Percentiles rank a stretch among this genome's conserved stretches.
These are phyloP conservation scores for Hyaloperonospora arabidopsidis DNA, from an alignment of 352 stramenopile species.

Conservation along the genomic window DNA sequence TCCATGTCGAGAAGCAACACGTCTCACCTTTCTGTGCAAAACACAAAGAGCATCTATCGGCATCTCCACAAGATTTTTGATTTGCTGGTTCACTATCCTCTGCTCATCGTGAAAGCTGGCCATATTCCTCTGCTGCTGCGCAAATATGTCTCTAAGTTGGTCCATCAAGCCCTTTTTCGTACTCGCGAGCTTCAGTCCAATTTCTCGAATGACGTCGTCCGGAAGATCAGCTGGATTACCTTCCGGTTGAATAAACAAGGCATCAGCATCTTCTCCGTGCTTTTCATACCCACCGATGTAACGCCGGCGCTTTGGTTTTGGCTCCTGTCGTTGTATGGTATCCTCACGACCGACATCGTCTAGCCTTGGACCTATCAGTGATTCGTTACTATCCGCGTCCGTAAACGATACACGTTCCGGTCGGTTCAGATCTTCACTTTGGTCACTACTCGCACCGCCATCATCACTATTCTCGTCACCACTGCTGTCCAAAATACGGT, in stretches of 20 bases:
- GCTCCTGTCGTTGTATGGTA: conserved; percentile 9
- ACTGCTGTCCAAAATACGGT: conserved; percentile 37
- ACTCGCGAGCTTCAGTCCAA: conserved; percentile 33
- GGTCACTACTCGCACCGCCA: conserved; percentile 1
- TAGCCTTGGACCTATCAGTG: background rate
- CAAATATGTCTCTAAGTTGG: conserved; percentile 32
- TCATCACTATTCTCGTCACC: conserved; percentile 28
- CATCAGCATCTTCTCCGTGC: conserved; percentile 44
- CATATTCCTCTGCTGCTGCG: conserved; percentile 26
- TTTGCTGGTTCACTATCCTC: conserved; percentile 11
- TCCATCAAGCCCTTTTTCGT: conserved; percentile 30
- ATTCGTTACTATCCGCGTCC: background rate
- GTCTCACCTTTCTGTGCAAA: conserved; percentile 27
- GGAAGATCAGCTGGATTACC: conserved; percentile 65
- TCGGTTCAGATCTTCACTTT: conserved; percentile 3
- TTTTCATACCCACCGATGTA: conserved; percentile 76
- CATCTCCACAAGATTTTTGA: conserved; percentile 21
- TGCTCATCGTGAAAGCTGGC: conserved; percentile 30
- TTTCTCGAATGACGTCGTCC: conserved; percentile 62
- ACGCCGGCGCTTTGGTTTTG: conserved; percentile 22
- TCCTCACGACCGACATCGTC: background rate
- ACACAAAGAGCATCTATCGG: conserved; percentile 20
- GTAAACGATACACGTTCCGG: background rate
- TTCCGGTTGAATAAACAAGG: conserved; percentile 79
- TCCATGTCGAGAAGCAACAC: background rate